A percentile compares a stretch with the other conserved stretches of the same genome.
These are phyloP conservation scores for Fusarium secorum DNA, from an alignment of 2,329 filamentous ascomycete species.

Conservation along the genomic window DNA sequence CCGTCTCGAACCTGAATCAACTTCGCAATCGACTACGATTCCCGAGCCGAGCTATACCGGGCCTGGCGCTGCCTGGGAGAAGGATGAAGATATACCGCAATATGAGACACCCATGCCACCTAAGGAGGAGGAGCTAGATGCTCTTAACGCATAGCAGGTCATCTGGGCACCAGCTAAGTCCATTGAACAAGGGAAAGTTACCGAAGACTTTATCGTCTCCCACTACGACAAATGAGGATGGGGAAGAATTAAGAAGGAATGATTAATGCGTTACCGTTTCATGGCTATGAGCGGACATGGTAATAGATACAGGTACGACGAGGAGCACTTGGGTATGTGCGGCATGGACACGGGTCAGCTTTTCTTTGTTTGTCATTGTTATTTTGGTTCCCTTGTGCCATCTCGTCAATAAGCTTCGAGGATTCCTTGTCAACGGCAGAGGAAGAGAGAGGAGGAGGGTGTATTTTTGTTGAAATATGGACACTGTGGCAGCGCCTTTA, in stretches of 20 bases:
- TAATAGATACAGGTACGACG: conserved; percentile 17
- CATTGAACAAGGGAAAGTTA: conserved; percentile 3
- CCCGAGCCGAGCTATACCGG: conserved; percentile 58
- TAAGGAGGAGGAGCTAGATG: conserved; percentile 52
- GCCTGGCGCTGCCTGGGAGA: conserved; percentile 61
- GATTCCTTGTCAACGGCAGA: neutral
- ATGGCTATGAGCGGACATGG: conserved; percentile 19
- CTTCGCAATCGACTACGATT: conserved; percentile 42
- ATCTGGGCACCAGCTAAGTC: conserved; percentile 16
- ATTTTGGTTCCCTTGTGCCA: conserved; percentile 1
- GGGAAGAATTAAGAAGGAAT: conserved; percentile 24
- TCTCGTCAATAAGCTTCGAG: neutral
- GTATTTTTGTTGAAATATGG: conserved; percentile 28
- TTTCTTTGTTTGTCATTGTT: conserved; percentile 15
- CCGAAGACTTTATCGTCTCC: conserved; percentile 1
- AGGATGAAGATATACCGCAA: conserved; percentile 53
- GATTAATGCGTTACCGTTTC: conserved; percentile 35
- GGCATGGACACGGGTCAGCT: conserved; percentile 8
- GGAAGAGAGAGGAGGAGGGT: conserved; percentile 3
- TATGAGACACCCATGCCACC: conserved; percentile 49
- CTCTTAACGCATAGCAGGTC: conserved; percentile 49
- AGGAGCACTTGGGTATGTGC: conserved; percentile 20
- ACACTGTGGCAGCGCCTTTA: conserved; percentile 16
- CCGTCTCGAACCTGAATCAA: conserved; percentile 19
- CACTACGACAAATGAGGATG: conserved; percentile 4